phyloP scores from a whole-genome alignment of 768 basidiomycete species.

The Pulveroboletus sp. region DNA sequence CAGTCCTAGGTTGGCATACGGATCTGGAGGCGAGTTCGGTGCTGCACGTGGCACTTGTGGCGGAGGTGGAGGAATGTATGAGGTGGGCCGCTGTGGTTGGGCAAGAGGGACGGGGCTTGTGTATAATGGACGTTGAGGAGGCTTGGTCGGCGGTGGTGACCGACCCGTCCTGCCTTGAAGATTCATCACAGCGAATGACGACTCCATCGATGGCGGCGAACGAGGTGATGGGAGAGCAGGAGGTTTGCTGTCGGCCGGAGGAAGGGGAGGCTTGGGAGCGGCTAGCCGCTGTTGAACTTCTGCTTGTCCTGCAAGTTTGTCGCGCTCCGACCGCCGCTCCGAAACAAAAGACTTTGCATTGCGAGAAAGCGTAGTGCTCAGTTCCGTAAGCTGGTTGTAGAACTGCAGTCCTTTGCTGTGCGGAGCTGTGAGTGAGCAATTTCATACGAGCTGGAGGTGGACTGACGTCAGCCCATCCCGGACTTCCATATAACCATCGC shows the following conservation, averaged over 20 bases:
- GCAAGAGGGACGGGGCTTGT: constrained; percentile 9
- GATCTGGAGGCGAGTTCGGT: constrained; percentile 27
- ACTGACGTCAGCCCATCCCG: constrained; percentile 79
- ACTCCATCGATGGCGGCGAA: constrained; percentile 40
- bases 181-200: constrained; percentile 56
- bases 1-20: constrained; percentile 34
- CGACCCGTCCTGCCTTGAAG: constrained; percentile 33
- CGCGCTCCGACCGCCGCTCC: constrained; percentile 65
- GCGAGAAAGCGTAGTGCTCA: constrained; percentile 53
- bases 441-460: neutral
- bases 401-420: constrained; percentile 84
- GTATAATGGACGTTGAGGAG: constrained; percentile 29
- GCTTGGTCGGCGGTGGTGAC: constrained; percentile 26
- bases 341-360: constrained; percentile 62
- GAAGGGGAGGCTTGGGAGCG: constrained; percentile 33
- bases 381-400: constrained; percentile 72
- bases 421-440: constrained; percentile 6
- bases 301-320: constrained; percentile 59
- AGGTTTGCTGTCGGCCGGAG: constrained; percentile 46
- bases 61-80: constrained; percentile 20
- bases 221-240: constrained; percentile 44
- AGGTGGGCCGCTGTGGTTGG: constrained; percentile 22
- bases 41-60: constrained; percentile 26
- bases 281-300: constrained; percentile 69
- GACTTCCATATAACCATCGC: constrained; percentile 84